Base-by-base conservation (phyloP, 2,329 filamentous ascomycete species). In the Trichoderma polysporum region DNA sequence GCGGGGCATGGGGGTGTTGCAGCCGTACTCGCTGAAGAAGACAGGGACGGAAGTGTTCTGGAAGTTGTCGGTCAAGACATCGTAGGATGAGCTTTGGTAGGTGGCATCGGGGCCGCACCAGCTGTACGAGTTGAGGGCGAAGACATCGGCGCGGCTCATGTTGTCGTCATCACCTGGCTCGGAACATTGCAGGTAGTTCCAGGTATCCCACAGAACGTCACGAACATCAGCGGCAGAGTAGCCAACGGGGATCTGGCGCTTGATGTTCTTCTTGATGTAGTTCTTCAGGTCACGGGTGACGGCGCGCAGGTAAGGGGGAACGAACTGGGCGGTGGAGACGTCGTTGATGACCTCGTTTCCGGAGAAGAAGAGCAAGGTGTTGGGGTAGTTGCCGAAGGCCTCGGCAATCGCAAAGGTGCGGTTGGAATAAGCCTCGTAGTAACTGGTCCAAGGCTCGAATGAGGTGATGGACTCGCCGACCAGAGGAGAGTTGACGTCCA, bases 141-240 rank as follows among this genome's bases (percentile, higher is more conserved):
- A 93, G 73, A 94, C 82, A 73, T 94, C 91, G 65, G 85, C 87
- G 33, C 86, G 85, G 71, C 89, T 91, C 75, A 85, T 83, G 75
- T 90, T 84, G 62, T 82, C 76, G n/a, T 78, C 74, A 52, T 87
- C 82, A 58, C 80, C 84, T 15, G 84, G 78, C 41, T 83, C 81
- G 52, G 84, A 80, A 79, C 91, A 94, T 76, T 90, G 85, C 80
- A 93, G 83, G 80, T 91, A 94, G 76, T 90, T 88, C 86, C 85
- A 93, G 64, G 86, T 90, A 73, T 94, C 91, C 75, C 89, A 83
- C 27, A 94, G 85, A 50, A 92, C 87, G 1, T 85, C 80, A 68
- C 91, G 89, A 50, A 94, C 91, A 76, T 94, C 91, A 57, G 91
- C 91, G 68, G 91, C 91, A 7, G 90, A 93, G 83, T 94, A 94